phyloP scores from a whole-genome alignment of 1,284 basidiomycete genomes.

The Amylostereum areolatum region DNA sequence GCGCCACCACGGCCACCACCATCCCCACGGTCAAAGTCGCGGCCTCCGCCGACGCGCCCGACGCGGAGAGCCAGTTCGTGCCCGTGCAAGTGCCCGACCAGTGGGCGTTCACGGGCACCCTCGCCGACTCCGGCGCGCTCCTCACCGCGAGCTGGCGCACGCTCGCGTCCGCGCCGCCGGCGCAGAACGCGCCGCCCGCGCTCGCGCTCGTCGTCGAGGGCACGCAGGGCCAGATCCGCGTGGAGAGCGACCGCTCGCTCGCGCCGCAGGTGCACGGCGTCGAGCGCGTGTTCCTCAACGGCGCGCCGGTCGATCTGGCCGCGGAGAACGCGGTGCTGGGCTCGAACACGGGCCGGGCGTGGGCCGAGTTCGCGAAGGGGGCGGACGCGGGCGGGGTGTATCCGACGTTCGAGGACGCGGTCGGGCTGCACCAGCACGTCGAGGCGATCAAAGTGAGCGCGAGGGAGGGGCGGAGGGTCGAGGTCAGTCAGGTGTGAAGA shows the following conservation, averaged over 20 bases:
- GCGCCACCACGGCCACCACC: slow-evolving; percentile 5
- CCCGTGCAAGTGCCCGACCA: slow-evolving; percentile 1
- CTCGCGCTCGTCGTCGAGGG: slow-evolving; percentile 13
- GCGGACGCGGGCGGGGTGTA: slow-evolving; percentile 9
- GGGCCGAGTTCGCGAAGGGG: slow-evolving; percentile 2
- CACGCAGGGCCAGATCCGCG: slow-evolving; percentile 11
- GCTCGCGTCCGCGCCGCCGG: neutral
- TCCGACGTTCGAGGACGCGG: slow-evolving; percentile 29
- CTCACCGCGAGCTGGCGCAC: slow-evolving; percentile 2
- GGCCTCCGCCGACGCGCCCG: neutral
- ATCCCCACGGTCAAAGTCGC: neutral
- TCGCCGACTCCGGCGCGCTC: slow-evolving; percentile 2
- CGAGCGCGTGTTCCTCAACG: slow-evolving; percentile 13
- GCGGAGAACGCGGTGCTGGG: slow-evolving; percentile 3
- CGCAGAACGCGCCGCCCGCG: neutral
- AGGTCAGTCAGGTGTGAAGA: neutral
- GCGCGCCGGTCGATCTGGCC: slow-evolving; percentile 7
- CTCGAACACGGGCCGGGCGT: slow-evolving; percentile 3
- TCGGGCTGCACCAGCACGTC: slow-evolving; percentile 21
- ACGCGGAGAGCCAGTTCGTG: neutral
- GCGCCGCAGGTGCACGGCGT: neutral
- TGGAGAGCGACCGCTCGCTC: slow-evolving; percentile 3
- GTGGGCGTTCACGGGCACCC: slow-evolving; percentile 1
- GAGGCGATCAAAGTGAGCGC: slow-evolving; percentile 26
- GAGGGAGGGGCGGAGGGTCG: slow-evolving; percentile 16